These are phyloP conservation scores for Colletotrichum cuscutae DNA, from an alignment of 2,329 filamentous ascomycete genomes.

Conservation along the genomic window DNA sequence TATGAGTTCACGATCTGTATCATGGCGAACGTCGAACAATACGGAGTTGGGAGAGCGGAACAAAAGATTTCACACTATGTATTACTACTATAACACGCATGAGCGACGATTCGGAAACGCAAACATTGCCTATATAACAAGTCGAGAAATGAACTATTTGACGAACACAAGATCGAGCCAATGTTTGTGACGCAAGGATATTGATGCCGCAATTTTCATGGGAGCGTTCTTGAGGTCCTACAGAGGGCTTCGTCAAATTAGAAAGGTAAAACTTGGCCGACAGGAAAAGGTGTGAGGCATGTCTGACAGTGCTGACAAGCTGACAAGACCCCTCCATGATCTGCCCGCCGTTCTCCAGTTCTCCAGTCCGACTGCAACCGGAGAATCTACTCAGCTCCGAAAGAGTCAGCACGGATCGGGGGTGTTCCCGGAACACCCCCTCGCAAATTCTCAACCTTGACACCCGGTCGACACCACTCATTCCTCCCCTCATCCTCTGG, in stretches of 20 bases:
- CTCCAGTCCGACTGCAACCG: conserved; percentile 17
- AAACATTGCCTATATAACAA: not conserved
- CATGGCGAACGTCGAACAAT: not conserved
- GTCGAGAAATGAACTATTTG: not conserved
- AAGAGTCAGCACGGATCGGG: conserved; percentile 5
- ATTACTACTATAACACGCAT: not conserved
- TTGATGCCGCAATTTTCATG: too few species aligned
- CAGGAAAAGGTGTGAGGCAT: too few species aligned
- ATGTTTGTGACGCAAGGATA: too few species aligned
- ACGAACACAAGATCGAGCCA: too few species aligned
- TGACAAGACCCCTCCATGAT: not conserved
- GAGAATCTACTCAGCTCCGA: not conserved
- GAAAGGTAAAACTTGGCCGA: too few species aligned
- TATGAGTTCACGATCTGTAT: not conserved
- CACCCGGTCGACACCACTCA: conserved; percentile 15
- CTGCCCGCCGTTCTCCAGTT: not conserved
- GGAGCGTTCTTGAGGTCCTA: too few species aligned
- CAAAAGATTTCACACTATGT: not conserved
- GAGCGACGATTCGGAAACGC: not conserved
- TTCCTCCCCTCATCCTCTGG: not conserved
- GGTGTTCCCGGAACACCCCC: not conserved
- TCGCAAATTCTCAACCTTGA: not conserved
- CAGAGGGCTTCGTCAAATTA: too few species aligned
- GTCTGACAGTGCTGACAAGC: not conserved
- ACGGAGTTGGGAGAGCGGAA: not conserved